These are phyloP conservation scores for Arthrobotrys sinensis DNA, from an alignment of 2,329 filamentous ascomycete species.

Conservation along the genomic window DNA sequence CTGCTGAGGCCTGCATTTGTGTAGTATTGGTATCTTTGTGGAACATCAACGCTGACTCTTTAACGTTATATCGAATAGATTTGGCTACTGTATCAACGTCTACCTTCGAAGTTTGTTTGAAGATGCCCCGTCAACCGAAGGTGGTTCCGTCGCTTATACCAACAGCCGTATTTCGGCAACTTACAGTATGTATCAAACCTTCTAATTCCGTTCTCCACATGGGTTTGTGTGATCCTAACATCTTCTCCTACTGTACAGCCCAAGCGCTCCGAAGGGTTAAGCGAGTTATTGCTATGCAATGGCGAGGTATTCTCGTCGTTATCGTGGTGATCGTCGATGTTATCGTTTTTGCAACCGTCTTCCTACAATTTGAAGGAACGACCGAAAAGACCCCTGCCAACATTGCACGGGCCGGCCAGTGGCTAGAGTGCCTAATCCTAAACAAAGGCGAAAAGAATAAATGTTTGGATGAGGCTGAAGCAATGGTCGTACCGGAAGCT, in stretches of 20 bases:
- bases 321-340: constrained; percentile 91
- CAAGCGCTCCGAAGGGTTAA: constrained; percentile 90
- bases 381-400: constrained; percentile 75
- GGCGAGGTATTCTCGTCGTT: constrained; percentile 92
- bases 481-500: constrained; percentile 79
- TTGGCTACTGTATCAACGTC: constrained; percentile 90
- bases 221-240: constrained; percentile 25
- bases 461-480: constrained; percentile 76
- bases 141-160: constrained; percentile 81
- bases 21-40: constrained; percentile 33
- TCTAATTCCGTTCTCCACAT: not conserved
- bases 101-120: constrained; percentile 75
- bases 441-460: constrained; percentile 75
- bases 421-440: constrained; percentile 79
- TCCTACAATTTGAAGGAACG: constrained; percentile 84
- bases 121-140: constrained; percentile 73
- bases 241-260: constrained; percentile 75
- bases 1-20: constrained; percentile 19
- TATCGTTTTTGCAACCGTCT: constrained; percentile 92
- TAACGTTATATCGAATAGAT: constrained; percentile 65
- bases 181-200: constrained; percentile 66
- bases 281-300: constrained; percentile 90
- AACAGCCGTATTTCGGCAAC: constrained; percentile 73
- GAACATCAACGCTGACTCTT: constrained; percentile 32
- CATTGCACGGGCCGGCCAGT: constrained; percentile 74